Evolutionary conservation across 2,329 filamentous ascomycete genomes (phyloP).

Genomic region (Phaeophleospora eucalypticola): DNA sequence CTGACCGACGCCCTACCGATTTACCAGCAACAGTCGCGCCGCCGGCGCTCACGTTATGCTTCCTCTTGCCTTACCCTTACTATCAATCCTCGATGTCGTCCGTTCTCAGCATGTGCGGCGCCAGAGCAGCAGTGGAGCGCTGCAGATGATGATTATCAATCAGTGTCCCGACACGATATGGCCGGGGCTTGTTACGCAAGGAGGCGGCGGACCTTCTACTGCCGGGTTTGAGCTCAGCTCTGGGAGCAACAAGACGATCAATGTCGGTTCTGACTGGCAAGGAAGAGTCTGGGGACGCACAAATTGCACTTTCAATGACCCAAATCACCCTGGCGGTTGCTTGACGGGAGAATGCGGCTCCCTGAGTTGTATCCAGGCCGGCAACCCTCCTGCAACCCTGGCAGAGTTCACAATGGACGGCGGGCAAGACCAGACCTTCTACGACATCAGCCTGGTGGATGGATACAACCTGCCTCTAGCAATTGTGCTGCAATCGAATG

Average conservation of each 20-base stretch:
- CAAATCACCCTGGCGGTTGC: constrained; percentile 56
- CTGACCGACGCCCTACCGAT: not conserved
- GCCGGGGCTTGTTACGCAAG: constrained; percentile 71
- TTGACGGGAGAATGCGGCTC: constrained; percentile 71
- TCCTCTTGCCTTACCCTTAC: not conserved
- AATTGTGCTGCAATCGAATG: constrained; percentile 49
- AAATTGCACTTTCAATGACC: constrained; percentile 71
- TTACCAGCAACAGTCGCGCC: not conserved
- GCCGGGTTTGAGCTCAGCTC: constrained; percentile 63
- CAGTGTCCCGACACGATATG: constrained; percentile 67
- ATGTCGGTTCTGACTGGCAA: constrained; percentile 70
- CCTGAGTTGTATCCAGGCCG: constrained; percentile 59
- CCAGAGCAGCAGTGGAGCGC: constrained; percentile 3
- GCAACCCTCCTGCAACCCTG: constrained; percentile 68
- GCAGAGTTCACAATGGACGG: constrained; percentile 76
- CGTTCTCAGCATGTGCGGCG: not conserved
- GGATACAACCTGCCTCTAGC: constrained; percentile 76
- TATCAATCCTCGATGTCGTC: not conserved
- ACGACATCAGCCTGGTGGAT: constrained; percentile 80
- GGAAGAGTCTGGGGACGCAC: constrained; percentile 79
- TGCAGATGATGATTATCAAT: constrained; percentile 66
- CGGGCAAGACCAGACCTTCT: constrained; percentile 66
- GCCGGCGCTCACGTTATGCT: not conserved
- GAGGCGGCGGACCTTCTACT: constrained; percentile 61
- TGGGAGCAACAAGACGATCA: constrained; percentile 57